Percentiles rank a stretch among this genome's conserved stretches.
phyloP scores from a whole-genome alignment of 2,329 filamentous ascomycete species.

The Scopulariopsis brevicaulis region DNA sequence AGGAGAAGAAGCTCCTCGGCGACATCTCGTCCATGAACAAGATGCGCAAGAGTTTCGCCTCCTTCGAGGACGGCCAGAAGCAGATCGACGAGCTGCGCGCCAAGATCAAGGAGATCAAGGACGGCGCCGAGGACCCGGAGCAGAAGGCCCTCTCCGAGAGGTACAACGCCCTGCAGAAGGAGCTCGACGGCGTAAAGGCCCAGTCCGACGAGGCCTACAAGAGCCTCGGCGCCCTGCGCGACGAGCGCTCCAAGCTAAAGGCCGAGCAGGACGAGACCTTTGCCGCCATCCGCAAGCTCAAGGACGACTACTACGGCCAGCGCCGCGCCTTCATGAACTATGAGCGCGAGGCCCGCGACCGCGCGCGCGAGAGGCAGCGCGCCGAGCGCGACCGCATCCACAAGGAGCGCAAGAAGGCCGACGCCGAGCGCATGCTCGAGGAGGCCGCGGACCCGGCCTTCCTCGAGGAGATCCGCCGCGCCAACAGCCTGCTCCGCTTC shows the following conservation, averaged over 20 bases:
- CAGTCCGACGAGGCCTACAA: slow-evolving; percentile 89
- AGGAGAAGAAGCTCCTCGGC: slow-evolving; percentile 86
- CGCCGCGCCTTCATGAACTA: slow-evolving; percentile 75
- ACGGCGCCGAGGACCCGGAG: slow-evolving; percentile 83
- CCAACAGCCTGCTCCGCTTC: slow-evolving; percentile 79
- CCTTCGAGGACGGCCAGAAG: slow-evolving; percentile 78
- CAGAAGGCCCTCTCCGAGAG: slow-evolving; percentile 77
- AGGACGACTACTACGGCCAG: slow-evolving; percentile 76
- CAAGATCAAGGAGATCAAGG: slow-evolving; percentile 81
- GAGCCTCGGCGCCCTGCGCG: slow-evolving; percentile 70
- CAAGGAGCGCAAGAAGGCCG: slow-evolving; percentile 63
- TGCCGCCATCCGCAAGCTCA: slow-evolving; percentile 68
- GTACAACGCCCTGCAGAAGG: slow-evolving; percentile 75
- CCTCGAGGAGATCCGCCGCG: slow-evolving; percentile 82
- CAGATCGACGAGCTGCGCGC: slow-evolving; percentile 77
- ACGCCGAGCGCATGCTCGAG: slow-evolving; percentile 64
- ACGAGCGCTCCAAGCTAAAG: slow-evolving; percentile 76
- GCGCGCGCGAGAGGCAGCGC: slow-evolving; percentile 65
- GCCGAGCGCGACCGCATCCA: slow-evolving; percentile 66
- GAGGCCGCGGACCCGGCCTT: slow-evolving; percentile 82
- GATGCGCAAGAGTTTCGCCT: slow-evolving; percentile 80
- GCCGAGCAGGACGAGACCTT: slow-evolving; percentile 82
- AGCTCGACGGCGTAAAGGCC: slow-evolving; percentile 82
- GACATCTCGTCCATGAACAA: slow-evolving; percentile 79
- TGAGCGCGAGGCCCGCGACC: slow-evolving; percentile 72